Base-by-base conservation (phyloP, 2,329 filamentous ascomycete species). In the Fusarium tanahbumbuense region DNA sequence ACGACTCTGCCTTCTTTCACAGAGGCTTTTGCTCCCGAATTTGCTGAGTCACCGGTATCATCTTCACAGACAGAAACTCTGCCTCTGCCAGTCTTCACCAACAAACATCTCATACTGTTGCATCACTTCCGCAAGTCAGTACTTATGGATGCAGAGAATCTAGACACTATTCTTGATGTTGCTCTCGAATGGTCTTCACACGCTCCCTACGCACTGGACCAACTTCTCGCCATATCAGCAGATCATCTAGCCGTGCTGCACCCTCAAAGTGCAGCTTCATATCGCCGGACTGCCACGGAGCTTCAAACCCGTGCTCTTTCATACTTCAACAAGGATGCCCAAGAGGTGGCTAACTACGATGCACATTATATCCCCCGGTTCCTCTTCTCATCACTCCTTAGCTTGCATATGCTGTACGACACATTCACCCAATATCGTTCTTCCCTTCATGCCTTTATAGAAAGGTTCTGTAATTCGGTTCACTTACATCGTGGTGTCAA, bases 321-420 rank as follows among this genome's bases (percentile, higher is more conserved):
- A 46, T 76, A 77, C 58, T 83, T 80, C 68, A 83, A 78, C 47
- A 75, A 70, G 30, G 73, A 79, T 8, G 56, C 70, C 6, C 75
- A 78, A 22, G 76, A 78, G 11, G 72, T 60, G 12, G 64, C 67
- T 15, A 61, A 60, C 32, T 25, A 44, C 13, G 68, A 76, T 4
- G 69, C 69, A 6, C 77, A 76, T 49, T 80, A 77, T 41, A 72
- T 83, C 22, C 79, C 82, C 3, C 77, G 81, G 16, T 83, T 84
- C 57, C 73, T 85, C n/a, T 85, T 85, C 72, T 80, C 83, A 8
- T 76, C 78, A 20, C 61, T 81, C 8, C 71, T 85, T 2, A 82
- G 83, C 42, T 77, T 86, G 9, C 84, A 87, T 55, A 79, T 82
- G 41, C 78, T 88, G 6, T 84, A 81, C 68, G 84, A 88, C 56